Percentiles rank a stretch among this genome's conserved stretches.
Conservation (phyloP, 331 rosid genomes). For the Arachis monticola region DNA sequence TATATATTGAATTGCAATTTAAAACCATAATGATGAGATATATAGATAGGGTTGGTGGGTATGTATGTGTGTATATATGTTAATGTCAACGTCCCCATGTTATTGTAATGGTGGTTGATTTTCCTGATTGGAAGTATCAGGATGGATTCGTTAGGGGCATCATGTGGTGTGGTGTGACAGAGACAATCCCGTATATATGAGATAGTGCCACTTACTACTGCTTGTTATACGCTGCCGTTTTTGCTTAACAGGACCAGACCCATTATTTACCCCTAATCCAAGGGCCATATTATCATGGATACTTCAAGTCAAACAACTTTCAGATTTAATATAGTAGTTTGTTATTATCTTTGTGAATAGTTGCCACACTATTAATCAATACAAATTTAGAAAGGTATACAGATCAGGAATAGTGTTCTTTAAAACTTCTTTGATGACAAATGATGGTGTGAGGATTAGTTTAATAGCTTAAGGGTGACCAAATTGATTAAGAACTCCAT, state of each 20-base stretch:
- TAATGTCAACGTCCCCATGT: conserved; percentile 41
- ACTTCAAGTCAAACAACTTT: neutral
- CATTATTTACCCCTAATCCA: neutral
- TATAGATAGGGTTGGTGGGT: conserved; percentile 1
- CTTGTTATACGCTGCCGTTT: neutral
- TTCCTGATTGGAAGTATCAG: conserved; percentile 37
- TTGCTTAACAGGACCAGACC: neutral
- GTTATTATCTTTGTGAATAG: too few species aligned
- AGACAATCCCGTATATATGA: conserved; percentile 10
- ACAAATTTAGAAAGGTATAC: too few species aligned
- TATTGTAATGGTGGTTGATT: conserved; percentile 23
- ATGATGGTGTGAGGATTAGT: too few species aligned
- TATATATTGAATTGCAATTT: too few species aligned
- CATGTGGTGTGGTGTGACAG: conserved; percentile 1
- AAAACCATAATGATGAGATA: neutral
- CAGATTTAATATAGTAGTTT: neutral
- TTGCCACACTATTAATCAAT: too few species aligned
- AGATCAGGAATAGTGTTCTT: too few species aligned
- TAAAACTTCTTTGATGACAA: too few species aligned
- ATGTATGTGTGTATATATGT: neutral
- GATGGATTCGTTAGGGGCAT: conserved; percentile 31
- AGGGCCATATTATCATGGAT: neutral
- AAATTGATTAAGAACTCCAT: too few species aligned
- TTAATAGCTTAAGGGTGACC: too few species aligned
- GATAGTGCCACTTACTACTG: neutral